Percentiles rank a stretch among this genome's conserved stretches.
Conservation (phyloP, 495 filamentous ascomycete species). For the Annulohypoxylon nitens region DNA sequence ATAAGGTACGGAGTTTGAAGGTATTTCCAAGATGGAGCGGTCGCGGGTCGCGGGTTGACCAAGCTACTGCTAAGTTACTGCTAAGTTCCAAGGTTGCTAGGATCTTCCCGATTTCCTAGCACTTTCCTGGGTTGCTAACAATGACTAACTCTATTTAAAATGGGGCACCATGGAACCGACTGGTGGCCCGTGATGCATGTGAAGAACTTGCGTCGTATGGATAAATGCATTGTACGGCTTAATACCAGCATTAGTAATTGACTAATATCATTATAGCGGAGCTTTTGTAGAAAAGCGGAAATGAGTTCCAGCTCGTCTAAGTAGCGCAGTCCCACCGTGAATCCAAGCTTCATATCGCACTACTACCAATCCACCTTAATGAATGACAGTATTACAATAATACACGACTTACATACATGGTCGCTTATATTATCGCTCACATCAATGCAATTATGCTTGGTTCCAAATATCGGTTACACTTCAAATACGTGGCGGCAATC, state of each 20-base stretch:
- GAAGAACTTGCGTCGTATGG: not conserved
- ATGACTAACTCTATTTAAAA: slow-evolving; percentile 33
- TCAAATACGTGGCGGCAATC: not conserved
- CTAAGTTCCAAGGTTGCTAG: slow-evolving; percentile 18
- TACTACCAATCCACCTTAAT: not conserved
- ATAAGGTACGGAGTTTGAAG: not conserved
- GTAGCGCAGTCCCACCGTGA: not conserved
- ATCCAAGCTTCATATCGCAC: not conserved
- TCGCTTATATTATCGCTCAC: not conserved
- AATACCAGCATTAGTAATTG: not conserved
- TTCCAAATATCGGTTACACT: not conserved
- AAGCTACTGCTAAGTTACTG: not conserved
- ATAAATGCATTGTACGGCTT: slow-evolving; percentile 1
- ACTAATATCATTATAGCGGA: slow-evolving; percentile 4
- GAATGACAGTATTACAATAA: too few species aligned
- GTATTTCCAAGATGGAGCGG: slow-evolving; percentile 36
- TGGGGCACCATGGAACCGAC: not conserved
- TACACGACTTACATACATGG: not conserved
- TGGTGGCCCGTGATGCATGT: slow-evolving; percentile 29
- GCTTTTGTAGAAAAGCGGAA: not conserved
- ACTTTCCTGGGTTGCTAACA: not conserved
- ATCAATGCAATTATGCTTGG: not conserved
- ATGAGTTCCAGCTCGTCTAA: not conserved
- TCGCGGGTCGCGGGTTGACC: slow-evolving; percentile 36
- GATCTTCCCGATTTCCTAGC: slow-evolving; percentile 28